A percentile compares a stretch with the other conserved stretches of the same genome.
These are phyloP conservation scores for Jamesozyma piceae DNA, from an alignment of 805 yeast genomes.

Conservation along the genomic window DNA sequence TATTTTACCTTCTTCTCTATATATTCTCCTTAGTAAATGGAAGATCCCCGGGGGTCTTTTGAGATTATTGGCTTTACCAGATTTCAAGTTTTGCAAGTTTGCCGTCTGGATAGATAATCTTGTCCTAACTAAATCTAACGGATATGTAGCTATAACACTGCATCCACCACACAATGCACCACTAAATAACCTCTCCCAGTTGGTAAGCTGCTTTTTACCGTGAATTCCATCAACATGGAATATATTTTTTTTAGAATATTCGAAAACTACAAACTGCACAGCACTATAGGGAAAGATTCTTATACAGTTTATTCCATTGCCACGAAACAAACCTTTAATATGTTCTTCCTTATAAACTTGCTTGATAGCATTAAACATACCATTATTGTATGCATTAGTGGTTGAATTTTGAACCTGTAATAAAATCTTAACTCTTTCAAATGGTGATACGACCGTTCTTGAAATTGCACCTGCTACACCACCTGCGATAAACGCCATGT, in stretches of 20 bases:
- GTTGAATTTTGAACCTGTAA: conserved; percentile 68
- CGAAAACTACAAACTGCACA: conserved; percentile 83
- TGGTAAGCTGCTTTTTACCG: conserved; percentile 7
- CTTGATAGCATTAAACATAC: conserved; percentile 62
- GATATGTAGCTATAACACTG: conserved; percentile 79
- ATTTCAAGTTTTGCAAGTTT: conserved; percentile 36
- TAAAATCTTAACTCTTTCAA: conserved; percentile 86
- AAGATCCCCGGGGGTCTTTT: conserved; percentile 63
- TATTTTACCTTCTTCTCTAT: conserved; percentile 72
- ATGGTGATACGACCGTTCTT: conserved; percentile 87
- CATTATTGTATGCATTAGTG: conserved; percentile 40
- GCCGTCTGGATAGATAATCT: conserved; percentile 87
- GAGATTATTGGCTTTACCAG: conserved; percentile 32
- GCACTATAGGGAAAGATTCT: conserved; percentile 92
- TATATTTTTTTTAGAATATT: conserved; percentile 42
- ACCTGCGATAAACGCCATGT: conserved; percentile 45
- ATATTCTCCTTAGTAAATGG: conserved; percentile 48
- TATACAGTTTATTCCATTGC: conserved; percentile 82
- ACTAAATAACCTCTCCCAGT: conserved; percentile 50
- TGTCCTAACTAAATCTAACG: conserved; percentile 84
- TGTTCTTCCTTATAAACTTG: conserved; percentile 88
- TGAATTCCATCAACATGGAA: conserved; percentile 31
- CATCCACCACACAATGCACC: conserved; percentile 78
- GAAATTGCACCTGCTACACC: conserved; percentile 76
- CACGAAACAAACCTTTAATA: conserved; percentile 79